Base-by-base conservation (phyloP, 768 basidiomycete species). In the Mycena vitilis region DNA sequence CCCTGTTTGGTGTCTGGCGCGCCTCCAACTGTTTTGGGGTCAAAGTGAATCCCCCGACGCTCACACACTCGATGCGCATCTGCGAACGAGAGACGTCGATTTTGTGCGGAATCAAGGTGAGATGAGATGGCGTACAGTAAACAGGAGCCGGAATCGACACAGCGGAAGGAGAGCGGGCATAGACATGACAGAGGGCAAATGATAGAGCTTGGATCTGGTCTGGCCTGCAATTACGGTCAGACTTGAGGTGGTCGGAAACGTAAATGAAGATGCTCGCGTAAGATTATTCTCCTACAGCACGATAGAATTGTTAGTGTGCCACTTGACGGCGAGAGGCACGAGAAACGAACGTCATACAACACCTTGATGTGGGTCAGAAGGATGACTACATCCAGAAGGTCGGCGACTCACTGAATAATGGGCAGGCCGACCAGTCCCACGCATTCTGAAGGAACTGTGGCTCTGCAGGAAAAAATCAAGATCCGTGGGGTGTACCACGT, bases 11-110 rank as follows among this genome's bases (percentile, higher is more conserved):
- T 9, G 20, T 48, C 18, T 6, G 38, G 38, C 13, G 5, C 42
- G 18, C n/a, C 10, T 25, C 12, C 30, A 10, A 13, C 11, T 15
- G 58, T 11, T 18, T 59, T 22, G 11, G 91, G 91, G 70, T 87
- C 83, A 67, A 86, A 89, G 65, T 89, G 88, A 64, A 86, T 88
- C 75, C 86, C 88, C 0, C 88, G 88, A 4, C 88, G 83, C 6
- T 85, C 80, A 64, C 89, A 90, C 10, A 94, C 92, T 38, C 91
- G 90, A 73, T 93, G 90, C 5, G 92, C 92, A 75, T 93, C 92
- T 93, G 36, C 10, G 34, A 10, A 9, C 22, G 34, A 22, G 40
- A 22, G 40, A 15, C 44, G 37, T 18, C 30, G 30, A 30, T 30
- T 2, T 3, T 30, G 5, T n/a, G 30, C 13, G 36, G 25, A 40